Conservation (phyloP, 2,329 filamentous ascomycete genomes). For the Chaetomium olivaceum region DNA sequence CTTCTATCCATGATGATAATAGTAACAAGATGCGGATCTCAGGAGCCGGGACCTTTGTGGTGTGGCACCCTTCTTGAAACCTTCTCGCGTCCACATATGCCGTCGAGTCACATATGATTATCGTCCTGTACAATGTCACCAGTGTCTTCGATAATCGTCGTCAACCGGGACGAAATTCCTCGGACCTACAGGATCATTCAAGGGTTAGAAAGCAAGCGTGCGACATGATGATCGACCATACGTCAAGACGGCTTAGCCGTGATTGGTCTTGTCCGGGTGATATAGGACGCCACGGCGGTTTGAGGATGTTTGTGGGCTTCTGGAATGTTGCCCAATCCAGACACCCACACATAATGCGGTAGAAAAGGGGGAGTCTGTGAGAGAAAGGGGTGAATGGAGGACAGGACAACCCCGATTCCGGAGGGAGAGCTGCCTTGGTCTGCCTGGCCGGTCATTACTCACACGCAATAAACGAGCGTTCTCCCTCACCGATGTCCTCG, state of each 20-base stretch:
- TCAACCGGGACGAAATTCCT: too few relatives aligned
- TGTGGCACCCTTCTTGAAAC: too few relatives aligned
- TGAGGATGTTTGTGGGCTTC: background rate
- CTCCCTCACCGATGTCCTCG: background rate
- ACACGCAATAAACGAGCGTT: background rate
- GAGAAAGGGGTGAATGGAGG: background rate
- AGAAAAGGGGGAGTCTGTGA: background rate
- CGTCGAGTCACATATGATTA: too few relatives aligned
- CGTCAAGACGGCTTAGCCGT: background rate
- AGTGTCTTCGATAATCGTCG: too few relatives aligned
- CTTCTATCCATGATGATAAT: too few relatives aligned
- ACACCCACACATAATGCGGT: background rate
- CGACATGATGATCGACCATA: background rate
- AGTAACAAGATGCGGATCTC: too few relatives aligned
- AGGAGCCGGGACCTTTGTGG: too few relatives aligned
- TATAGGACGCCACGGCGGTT: background rate
- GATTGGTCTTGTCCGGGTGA: background rate
- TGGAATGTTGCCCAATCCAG: slow-evolving; percentile 1
- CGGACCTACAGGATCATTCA: too few relatives aligned
- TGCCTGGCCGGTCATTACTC: background rate
- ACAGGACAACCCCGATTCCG: too few relatives aligned
- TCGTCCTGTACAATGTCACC: too few relatives aligned
- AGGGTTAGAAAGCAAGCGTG: background rate
- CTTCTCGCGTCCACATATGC: too few relatives aligned
- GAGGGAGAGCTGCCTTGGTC: background rate